Conservation (phyloP, 73 alveolate genomes). For the Tetrahymena elliotti region DNA sequence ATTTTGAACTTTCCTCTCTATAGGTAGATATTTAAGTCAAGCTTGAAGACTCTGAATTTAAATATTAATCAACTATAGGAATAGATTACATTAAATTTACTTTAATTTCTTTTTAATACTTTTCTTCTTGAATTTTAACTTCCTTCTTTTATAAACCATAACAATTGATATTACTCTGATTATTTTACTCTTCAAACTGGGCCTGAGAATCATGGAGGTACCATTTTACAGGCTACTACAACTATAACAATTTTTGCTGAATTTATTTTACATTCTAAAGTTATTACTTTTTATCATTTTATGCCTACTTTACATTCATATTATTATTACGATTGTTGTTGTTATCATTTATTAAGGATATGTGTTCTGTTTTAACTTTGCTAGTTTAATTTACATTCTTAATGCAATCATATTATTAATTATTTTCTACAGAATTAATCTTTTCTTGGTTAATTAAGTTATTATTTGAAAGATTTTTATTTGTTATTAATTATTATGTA, state of each 20-base stretch:
- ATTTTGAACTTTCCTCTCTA: not conserved
- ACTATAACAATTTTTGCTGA: not conserved
- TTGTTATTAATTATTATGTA: too few species aligned
- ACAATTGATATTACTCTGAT: not conserved
- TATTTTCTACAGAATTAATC: not conserved
- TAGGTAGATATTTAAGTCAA: not conserved
- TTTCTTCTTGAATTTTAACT: not conserved
- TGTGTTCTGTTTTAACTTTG: not conserved
- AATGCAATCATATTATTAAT: not conserved
- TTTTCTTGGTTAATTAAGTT: not conserved
- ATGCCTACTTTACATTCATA: not conserved
- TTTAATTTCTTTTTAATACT: not conserved
- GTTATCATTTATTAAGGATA: too few species aligned
- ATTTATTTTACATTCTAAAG: not conserved
- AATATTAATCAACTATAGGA: not conserved
- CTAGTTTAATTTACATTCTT: too few species aligned
- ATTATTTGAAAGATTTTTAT: too few species aligned
- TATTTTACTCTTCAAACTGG: not conserved
- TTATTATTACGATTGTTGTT: not conserved
- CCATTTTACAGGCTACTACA: not conserved
- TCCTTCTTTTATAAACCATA: not conserved
- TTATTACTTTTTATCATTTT: not conserved
- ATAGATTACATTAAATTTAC: not conserved
- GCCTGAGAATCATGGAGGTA: not conserved
- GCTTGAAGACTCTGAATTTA: not conserved